Percentiles rank a stretch among this genome's conserved stretches.
Conservation (phyloP, 352 stramenopile genomes). For the Pelagophyceae sp. region DNA sequence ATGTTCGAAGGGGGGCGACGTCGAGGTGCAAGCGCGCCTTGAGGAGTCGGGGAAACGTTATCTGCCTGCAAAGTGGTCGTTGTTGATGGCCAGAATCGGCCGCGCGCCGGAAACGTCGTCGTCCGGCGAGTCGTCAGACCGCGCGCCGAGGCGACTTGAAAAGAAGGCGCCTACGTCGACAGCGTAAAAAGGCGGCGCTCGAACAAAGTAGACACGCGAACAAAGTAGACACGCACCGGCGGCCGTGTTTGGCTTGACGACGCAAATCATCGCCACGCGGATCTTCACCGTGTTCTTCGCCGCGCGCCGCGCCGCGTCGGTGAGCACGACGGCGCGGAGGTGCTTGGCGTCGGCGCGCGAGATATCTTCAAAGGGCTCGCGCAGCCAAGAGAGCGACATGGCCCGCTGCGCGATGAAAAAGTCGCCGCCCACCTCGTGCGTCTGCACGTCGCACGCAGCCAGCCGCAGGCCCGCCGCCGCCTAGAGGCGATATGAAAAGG, state of each 20-base stretch:
- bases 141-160: neutral
- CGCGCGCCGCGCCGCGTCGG: slow-evolving; percentile 3
- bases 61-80: neutral
- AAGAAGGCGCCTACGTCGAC: neutral
- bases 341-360: neutral
- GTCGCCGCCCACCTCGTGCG: slow-evolving; percentile 2
- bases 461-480: slow-evolving; percentile 11
- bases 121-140: neutral
- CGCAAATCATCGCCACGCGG: neutral
- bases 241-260: neutral
- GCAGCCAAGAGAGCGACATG: neutral
- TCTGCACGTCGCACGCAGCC: neutral
- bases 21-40: too few species aligned
- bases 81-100: neutral
- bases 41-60: too few species aligned
- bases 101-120: neutral
- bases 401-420: slow-evolving; percentile 8
- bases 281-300: neutral
- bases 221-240: too few species aligned
- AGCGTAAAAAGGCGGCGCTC: too few species aligned
- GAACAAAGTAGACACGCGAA: too few species aligned
- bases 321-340: neutral
- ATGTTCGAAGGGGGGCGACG: too few species aligned
- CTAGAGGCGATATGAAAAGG: too few species aligned
- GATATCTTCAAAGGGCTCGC: neutral